Percentiles rank a stretch among this genome's conserved stretches.
Evolutionary conservation across 2,329 filamentous ascomycete species (phyloP).

Genomic region (Curvularia sp.): DNA sequence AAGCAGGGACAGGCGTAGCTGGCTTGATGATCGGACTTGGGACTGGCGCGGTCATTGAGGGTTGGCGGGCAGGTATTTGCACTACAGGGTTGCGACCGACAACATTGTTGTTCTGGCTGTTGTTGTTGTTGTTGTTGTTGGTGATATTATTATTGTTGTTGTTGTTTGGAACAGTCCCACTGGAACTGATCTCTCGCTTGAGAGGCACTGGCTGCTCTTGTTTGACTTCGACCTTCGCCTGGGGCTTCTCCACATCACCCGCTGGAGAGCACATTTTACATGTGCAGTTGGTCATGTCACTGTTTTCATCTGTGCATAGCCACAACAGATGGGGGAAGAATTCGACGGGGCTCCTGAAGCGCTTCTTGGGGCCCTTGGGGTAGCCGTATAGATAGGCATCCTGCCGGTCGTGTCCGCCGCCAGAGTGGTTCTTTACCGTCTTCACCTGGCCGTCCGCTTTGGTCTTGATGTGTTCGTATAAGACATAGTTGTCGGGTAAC

Average conservation of each 20-base stretch:
- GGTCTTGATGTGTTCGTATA: slow-evolving; percentile 67
- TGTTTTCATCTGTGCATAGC: slow-evolving; percentile 61
- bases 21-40: slow-evolving; percentile 37
- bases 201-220: slow-evolving; percentile 27
- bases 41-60: slow-evolving; percentile 28
- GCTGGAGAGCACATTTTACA: slow-evolving; percentile 64
- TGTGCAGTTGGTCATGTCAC: slow-evolving; percentile 62
- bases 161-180: slow-evolving; percentile 6
- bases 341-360: slow-evolving; percentile 65
- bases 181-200: slow-evolving; percentile 41
- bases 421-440: slow-evolving; percentile 58
- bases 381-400: slow-evolving; percentile 69
- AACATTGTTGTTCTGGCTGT: background rate
- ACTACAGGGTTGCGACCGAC: slow-evolving; percentile 32
- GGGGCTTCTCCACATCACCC: slow-evolving; percentile 52
- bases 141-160: too few relatives aligned
- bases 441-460: slow-evolving; percentile 58
- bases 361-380: slow-evolving; percentile 63
- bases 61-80: slow-evolving; percentile 36
- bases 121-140: background rate
- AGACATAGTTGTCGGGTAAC: slow-evolving; percentile 63
- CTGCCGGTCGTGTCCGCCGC: slow-evolving; percentile 61
- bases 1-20: slow-evolving; percentile 13
- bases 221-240: slow-evolving; percentile 33
- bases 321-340: slow-evolving; percentile 68